These are phyloP conservation scores for Solanum sejunctum DNA, from an alignment of 257 asterid genomes.

Conservation along the genomic window DNA sequence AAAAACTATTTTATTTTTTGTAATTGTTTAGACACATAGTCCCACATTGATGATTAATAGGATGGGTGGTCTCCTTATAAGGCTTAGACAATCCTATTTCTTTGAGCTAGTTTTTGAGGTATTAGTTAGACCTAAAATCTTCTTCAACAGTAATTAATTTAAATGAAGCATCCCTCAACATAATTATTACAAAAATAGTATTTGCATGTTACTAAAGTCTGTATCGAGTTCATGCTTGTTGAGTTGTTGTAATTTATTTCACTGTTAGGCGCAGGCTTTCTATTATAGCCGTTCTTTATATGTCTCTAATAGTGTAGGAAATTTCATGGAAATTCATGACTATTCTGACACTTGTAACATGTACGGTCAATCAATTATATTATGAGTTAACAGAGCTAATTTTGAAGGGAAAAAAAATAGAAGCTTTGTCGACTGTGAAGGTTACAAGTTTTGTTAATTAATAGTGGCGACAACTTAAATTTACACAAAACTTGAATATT, in stretches of 20 bases:
- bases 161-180: too few relatives aligned
- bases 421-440: neutral
- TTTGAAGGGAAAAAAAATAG: neutral
- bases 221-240: neutral
- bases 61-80: too few relatives aligned
- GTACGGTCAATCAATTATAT: neutral
- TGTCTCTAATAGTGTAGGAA: neutral
- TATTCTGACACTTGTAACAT: neutral
- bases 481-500: neutral
- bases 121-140: too few relatives aligned
- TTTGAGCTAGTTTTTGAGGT: too few relatives aligned
- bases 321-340: neutral
- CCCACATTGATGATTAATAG: too few relatives aligned
- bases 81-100: too few relatives aligned
- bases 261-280: neutral
- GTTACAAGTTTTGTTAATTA: neutral
- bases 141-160: too few relatives aligned
- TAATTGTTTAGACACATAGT: too few relatives aligned
- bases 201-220: too few relatives aligned
- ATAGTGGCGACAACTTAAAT: neutral
- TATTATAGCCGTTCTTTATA: neutral
- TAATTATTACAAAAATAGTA: too few relatives aligned
- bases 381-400: neutral
- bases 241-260: neutral
- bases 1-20: too few relatives aligned